phyloP scores from a whole-genome alignment of 164 flowering plant species.

The Amborella trichopoda region DNA sequence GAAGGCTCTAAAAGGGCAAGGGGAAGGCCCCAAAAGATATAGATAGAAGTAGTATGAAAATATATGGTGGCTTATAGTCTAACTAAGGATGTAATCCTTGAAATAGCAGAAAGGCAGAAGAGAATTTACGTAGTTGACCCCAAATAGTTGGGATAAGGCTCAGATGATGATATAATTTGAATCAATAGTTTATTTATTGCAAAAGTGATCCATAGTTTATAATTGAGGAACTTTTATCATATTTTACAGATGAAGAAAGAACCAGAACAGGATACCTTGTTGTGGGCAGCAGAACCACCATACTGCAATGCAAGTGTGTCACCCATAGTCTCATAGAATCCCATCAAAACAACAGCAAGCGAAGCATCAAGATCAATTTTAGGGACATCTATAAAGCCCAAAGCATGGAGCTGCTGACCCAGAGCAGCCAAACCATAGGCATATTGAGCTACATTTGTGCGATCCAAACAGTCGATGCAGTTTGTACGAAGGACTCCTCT shows the following conservation, averaged over 20 bases:
- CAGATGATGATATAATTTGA: no score
- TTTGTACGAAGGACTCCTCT: constrained; percentile 87
- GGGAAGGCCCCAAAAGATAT: no score
- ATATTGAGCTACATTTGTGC: constrained; percentile 95
- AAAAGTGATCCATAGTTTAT: no score
- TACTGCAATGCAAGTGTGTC: constrained; percentile 91
- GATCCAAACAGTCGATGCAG: constrained; percentile 97
- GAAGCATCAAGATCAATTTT: constrained; percentile 42
- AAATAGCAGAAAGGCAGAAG: no score
- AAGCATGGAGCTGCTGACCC: constrained; percentile 65
- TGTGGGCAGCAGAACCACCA: constrained; percentile 98
- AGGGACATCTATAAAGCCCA: constrained; percentile 39
- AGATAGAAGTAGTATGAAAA: no score
- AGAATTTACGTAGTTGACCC: no score
- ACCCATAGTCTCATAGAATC: constrained; percentile 80
- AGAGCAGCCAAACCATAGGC: constrained; percentile 86
- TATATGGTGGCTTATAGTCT: no score
- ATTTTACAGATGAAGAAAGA: background rate
- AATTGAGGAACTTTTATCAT: no score
- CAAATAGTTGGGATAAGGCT: no score
- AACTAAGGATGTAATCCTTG: no score
- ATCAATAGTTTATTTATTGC: no score
- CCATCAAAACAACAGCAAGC: constrained; percentile 65
- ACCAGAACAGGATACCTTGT: constrained; percentile 92
- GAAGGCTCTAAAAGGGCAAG: no score